Percentiles rank a stretch among this genome's conserved stretches.
Conservation (phyloP, 805 yeast species). For the Pichia californica region DNA sequence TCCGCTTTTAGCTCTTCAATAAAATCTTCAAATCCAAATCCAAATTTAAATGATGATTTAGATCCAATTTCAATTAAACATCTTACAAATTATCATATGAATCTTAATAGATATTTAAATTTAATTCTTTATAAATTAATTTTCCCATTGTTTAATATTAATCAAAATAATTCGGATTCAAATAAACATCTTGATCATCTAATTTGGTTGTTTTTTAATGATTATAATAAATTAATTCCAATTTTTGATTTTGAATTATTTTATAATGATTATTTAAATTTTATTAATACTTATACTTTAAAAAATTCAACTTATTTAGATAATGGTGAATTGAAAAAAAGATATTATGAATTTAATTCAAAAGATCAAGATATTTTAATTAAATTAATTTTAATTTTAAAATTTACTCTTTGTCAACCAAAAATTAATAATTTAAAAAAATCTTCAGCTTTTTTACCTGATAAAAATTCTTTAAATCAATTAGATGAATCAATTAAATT, state of each 20-base stretch:
- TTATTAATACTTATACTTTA: conserved; percentile 34
- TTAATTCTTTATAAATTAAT: conserved; percentile 28
- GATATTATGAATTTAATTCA: conserved; percentile 27
- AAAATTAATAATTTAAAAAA: conserved; percentile 13
- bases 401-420: conserved; percentile 40
- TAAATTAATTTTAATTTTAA: conserved; percentile 47
- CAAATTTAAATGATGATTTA: background rate
- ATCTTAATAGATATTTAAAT: conserved; percentile 30
- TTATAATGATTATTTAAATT: conserved; percentile 46
- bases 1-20: background rate
- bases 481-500: conserved; percentile 29
- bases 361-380: conserved; percentile 36
- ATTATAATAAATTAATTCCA: conserved; percentile 48
- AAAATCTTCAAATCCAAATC: background rate
- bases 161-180: conserved; percentile 9
- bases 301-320: conserved; percentile 31
- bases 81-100: conserved; percentile 31
- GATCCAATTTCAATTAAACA: conserved; percentile 8
- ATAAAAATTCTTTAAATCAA: conserved; percentile 24
- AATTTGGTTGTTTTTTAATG: conserved; percentile 42
- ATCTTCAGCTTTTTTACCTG: conserved; percentile 20
- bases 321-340: conserved; percentile 36
- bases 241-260: conserved; percentile 47
- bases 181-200: conserved; percentile 37
- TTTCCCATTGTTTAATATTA: conserved; percentile 24